Evolutionary conservation across 768 basidiomycete species (phyloP).

Genomic region (Cystofilobasidium ferigula): DNA sequence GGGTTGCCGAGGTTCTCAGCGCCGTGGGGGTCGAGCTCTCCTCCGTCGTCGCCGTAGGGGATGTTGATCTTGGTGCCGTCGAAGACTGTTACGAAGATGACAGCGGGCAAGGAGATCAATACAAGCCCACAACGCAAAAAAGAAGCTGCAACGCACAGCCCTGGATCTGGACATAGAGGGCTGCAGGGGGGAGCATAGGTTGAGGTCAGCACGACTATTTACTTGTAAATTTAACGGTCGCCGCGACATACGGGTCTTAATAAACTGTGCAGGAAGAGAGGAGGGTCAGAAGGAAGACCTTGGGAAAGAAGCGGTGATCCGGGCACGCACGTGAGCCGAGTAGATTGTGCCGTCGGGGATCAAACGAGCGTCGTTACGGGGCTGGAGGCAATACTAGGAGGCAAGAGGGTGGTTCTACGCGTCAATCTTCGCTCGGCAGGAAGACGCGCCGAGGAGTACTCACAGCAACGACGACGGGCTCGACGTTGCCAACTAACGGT

Average conservation of each 20-base stretch:
- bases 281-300: background rate
- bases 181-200: conserved; percentile 8
- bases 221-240: background rate
- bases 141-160: conserved; percentile 34
- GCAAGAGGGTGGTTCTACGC: too few relatives aligned
- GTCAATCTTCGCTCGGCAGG: too few relatives aligned
- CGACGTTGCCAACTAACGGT: conserved; percentile 22
- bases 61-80: conserved; percentile 44
- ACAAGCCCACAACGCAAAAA: too few relatives aligned
- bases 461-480: conserved; percentile 26
- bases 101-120: background rate
- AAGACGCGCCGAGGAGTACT: background rate
- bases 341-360: conserved; percentile 35
- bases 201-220: too few relatives aligned
- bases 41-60: conserved; percentile 40
- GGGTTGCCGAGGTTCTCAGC: conserved; percentile 40
- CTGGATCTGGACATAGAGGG: conserved; percentile 42
- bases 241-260: conserved; percentile 39
- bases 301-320: conserved; percentile 7
- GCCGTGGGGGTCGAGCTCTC: conserved; percentile 45
- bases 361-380: conserved; percentile 37
- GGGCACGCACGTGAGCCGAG: conserved; percentile 36
- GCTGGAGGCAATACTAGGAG: conserved; percentile 42
- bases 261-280: conserved; percentile 30
- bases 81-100: conserved; percentile 36